Percentiles rank a stretch among this genome's conserved stretches.
phyloP scores from a whole-genome alignment of 257 asterid species.

The Solanum medicagineum region DNA sequence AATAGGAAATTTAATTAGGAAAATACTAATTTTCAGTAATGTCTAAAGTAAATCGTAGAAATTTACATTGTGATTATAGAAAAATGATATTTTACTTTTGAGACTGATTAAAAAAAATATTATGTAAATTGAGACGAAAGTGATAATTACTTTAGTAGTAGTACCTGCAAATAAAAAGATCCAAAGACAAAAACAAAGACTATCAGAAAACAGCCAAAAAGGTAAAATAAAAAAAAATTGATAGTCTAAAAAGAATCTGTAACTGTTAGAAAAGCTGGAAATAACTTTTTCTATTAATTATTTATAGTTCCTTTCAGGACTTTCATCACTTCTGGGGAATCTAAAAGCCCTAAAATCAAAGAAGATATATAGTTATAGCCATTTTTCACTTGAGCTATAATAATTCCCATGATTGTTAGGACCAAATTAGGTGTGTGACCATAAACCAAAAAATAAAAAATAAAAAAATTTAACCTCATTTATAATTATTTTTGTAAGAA shows the following conservation, averaged over 20 bases:
- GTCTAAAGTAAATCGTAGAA: too few relatives aligned
- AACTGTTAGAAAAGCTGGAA: neutral
- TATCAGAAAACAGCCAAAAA: neutral
- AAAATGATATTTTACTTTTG: neutral
- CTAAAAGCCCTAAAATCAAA: neutral
- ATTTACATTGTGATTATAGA: too few relatives aligned
- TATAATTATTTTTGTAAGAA: neutral
- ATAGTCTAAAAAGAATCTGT: neutral
- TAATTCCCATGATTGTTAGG: neutral
- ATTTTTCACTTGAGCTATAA: neutral
- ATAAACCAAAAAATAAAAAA: neutral
- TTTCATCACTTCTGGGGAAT: neutral
- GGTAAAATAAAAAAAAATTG: neutral
- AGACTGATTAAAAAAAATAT: neutral
- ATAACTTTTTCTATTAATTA: neutral
- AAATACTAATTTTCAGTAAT: too few relatives aligned
- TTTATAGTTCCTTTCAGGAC: neutral
- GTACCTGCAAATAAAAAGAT: conserved; percentile 23
- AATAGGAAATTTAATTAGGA: neutral
- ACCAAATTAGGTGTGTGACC: neutral
- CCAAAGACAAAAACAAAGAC: conserved; percentile 44
- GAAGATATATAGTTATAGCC: neutral
- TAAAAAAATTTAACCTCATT: neutral
- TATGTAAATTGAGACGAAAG: neutral
- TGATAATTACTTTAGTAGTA: neutral